Conservation (phyloP, 495 filamentous ascomycete species). For the Aspergillus mulundensis region DNA sequence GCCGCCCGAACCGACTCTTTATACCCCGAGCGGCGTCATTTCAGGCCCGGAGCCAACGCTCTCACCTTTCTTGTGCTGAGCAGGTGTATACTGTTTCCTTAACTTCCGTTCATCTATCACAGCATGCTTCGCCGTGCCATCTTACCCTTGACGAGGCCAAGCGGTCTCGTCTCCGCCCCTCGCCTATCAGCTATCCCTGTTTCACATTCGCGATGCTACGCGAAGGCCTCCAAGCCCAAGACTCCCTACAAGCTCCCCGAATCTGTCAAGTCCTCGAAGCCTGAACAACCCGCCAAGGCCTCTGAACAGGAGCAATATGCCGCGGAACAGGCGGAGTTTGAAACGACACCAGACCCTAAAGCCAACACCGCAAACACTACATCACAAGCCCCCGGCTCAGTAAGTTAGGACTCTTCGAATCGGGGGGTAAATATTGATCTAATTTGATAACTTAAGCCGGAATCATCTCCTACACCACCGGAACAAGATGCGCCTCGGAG, state of each 20-base stretch:
- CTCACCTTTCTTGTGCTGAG: slow-evolving; percentile 10
- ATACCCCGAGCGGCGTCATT: not conserved
- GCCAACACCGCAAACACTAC: slow-evolving; percentile 36
- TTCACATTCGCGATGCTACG: slow-evolving; percentile 42
- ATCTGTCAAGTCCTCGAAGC: slow-evolving; percentile 26
- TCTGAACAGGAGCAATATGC: slow-evolving; percentile 32
- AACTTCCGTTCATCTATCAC: slow-evolving; percentile 5
- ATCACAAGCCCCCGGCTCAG: slow-evolving; percentile 21
- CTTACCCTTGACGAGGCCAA: slow-evolving; percentile 43
- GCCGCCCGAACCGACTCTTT: not conserved
- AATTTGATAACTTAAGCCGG: slow-evolving; percentile 20
- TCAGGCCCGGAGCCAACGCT: not conserved
- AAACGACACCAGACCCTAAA: slow-evolving; percentile 36
- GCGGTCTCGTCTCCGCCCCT: slow-evolving; percentile 35
- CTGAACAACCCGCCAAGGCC: slow-evolving; percentile 23
- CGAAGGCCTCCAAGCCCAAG: slow-evolving; percentile 44
- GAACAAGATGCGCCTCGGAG: slow-evolving; percentile 28
- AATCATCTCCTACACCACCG: slow-evolving; percentile 26
- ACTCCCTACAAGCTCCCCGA: slow-evolving; percentile 44
- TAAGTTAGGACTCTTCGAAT: slow-evolving; percentile 20
- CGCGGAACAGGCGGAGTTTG: slow-evolving; percentile 42
- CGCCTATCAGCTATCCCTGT: slow-evolving; percentile 32
- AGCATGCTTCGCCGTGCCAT: slow-evolving; percentile 47
- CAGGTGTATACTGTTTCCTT: slow-evolving; percentile 28
- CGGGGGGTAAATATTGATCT: slow-evolving; percentile 5